Conservation (phyloP, 2,329 filamentous ascomycete genomes). For the Fusarium redolens region DNA sequence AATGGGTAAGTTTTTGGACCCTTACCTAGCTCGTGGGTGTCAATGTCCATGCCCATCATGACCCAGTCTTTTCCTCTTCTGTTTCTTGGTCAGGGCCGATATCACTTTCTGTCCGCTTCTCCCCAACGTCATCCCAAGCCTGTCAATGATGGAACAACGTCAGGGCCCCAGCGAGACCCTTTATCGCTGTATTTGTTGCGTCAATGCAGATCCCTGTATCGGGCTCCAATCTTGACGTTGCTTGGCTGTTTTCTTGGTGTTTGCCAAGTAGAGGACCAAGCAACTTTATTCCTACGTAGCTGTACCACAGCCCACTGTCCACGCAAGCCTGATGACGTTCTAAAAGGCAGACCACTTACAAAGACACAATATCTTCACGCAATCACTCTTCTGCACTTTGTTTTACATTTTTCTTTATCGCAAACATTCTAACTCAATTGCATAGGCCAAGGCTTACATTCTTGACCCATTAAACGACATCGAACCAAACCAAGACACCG, state of each 20-base stretch:
- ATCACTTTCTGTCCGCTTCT: conserved; percentile 16
- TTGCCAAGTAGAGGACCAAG: conserved; percentile 30
- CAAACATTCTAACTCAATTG: conserved; percentile 4
- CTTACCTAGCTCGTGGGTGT: conserved; percentile 19
- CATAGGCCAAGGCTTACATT: conserved; percentile 72
- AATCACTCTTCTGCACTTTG: conserved; percentile 1
- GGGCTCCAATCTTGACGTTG: conserved; percentile 20
- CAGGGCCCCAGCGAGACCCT: conserved; percentile 37
- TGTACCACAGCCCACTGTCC: conserved; percentile 27
- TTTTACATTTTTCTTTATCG: background rate
- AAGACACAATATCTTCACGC: background rate
- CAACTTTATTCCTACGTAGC: conserved; percentile 5
- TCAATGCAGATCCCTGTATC: conserved; percentile 35
- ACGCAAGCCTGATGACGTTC: conserved; percentile 43
- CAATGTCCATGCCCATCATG: conserved; percentile 15
- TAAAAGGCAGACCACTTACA: conserved; percentile 15
- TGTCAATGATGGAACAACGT: conserved; percentile 20
- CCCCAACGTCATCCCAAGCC: conserved; percentile 39
- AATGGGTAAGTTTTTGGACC: conserved; percentile 57
- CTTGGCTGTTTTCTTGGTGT: conserved; percentile 28
- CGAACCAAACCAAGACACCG: conserved; percentile 75
- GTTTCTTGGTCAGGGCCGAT: conserved; percentile 12
- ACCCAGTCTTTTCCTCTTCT: conserved; percentile 26
- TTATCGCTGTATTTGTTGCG: conserved; percentile 35
- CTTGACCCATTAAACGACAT: conserved; percentile 76